These are phyloP conservation scores for Arachnomyces sp. DNA, from an alignment of 2,329 filamentous ascomycete genomes.

Conservation along the genomic window DNA sequence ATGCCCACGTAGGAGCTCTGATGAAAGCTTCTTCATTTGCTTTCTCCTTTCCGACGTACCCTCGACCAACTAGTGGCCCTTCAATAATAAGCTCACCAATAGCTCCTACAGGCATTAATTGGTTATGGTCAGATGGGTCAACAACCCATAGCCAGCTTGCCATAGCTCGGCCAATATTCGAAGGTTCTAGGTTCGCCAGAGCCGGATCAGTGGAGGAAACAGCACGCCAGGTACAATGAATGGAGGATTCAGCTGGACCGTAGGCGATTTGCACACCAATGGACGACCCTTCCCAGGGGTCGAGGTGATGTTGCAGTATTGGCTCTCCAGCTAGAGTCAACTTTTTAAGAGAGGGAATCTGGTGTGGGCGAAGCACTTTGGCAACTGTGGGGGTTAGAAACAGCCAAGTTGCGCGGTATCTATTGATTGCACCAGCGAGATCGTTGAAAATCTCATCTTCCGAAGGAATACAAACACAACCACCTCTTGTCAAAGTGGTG, in stretches of 20 bases:
- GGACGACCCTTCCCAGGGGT: constrained; percentile 24
- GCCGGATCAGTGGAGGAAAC: constrained; percentile 26
- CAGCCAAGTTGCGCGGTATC: constrained; percentile 46
- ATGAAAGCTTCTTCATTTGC: constrained; percentile 56
- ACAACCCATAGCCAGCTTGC: constrained; percentile 34
- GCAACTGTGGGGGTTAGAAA: constrained; percentile 57
- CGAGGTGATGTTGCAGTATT: constrained; percentile 39
- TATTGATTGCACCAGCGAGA: constrained; percentile 44
- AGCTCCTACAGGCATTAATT: constrained; percentile 34
- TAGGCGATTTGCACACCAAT: constrained; percentile 37
- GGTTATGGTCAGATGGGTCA: constrained; percentile 31
- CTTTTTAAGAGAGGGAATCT: constrained; percentile 36
- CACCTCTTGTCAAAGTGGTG: constrained; percentile 48
- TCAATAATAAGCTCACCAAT: constrained; percentile 33
- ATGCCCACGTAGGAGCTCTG: constrained; percentile 47
- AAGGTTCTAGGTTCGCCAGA: constrained; percentile 23
- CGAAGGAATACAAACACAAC: constrained; percentile 52
- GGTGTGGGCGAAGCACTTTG: constrained; percentile 36
- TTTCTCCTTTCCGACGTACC: constrained; percentile 52
- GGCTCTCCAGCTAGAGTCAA: constrained; percentile 41
- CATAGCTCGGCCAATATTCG: constrained; percentile 29
- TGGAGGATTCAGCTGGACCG: constrained; percentile 35
- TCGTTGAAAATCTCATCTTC: constrained; percentile 43
- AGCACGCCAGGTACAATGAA: constrained; percentile 16
- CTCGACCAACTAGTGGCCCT: constrained; percentile 52